Base-by-base conservation (phyloP, 169 alveolate genomes). In the Plasmodium vivax region DNA sequence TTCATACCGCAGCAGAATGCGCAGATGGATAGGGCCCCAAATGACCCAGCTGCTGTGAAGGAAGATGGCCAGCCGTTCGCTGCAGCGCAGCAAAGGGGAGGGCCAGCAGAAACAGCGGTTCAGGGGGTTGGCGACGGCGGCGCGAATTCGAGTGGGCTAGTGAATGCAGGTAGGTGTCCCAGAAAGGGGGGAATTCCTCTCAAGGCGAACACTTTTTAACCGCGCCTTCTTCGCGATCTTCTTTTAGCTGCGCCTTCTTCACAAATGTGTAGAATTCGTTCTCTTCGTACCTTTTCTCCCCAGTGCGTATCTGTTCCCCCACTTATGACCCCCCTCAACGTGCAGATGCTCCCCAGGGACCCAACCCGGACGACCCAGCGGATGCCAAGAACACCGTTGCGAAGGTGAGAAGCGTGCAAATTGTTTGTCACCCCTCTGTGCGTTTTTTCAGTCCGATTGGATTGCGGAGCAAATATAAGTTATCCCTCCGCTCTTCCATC, bases 351-450 rank as follows among this genome's bases (percentile, higher is more conserved):
- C 47, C 47, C 30, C 72, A 73, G 36, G 54, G 77, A 47, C 30
- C 30, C 45, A 72, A 72, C 80, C 56, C 32, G 16, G 85, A 85
- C 19, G 54, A 51, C 23, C 80, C 16, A 47, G 71, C 56, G 34
- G 84, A 72, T 51, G 23, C 7, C 23, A 19, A 82, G n/a, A 74
- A 51, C 38, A 73, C 72, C 8, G 54, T 85, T 43, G 82, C 77
- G n/a, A 85, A 85, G 93, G 93, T 85, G 56, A 73, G 45, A 32
- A 30, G 36, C 4, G 84, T 47, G 56, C 58, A 82, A 54, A n/a
- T 82, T 82, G 5, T 32, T 79, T 8, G 14, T 36, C 75, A 62
- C 75, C 74, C 36, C 30, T 10, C 14, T 32, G 30, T 58, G 73
- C 32, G 6, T 14, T 58, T 58, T 23, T 58, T 4, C 30, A n/a